Evolutionary conservation across 2,329 filamentous ascomycete species (phyloP), one percentile per base, ranked within the genome.

Genomic region (Pestalotiopsis sp.): DNA sequence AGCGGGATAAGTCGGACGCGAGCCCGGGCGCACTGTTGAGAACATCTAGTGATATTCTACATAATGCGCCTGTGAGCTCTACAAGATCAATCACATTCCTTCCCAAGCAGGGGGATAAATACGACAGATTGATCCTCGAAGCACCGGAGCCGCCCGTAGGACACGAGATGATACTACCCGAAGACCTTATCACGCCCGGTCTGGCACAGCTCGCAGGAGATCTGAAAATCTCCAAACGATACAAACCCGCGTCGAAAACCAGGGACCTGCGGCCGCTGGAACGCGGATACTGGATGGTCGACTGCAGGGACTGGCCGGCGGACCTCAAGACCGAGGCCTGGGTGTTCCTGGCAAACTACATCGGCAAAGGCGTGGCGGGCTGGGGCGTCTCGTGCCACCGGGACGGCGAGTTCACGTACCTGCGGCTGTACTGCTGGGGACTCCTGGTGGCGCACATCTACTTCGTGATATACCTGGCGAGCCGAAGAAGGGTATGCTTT

Each of bases 381-480:
- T 94, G 92, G 91, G 90, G 90, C 3, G 84, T 92, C 1, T 89
- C 87, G 82, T 90, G 88, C 71, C 79, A 76, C 14, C 81, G 88
- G 31, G 82, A 84, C 62, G 73, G 74, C 27, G 76, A 73, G 3
- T 85, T 82, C 72, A 79, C 76, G 12, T 81, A 83, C 68, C 78
- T 97, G 1, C 86, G 89, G 41, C 78, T 95, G 1, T 96, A 92
- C 76, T 93, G 93, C 75, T 97, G 93, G 91, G 94, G 92, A 0
- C 87, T 91, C 70, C 82, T 93, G 0, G 88, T 89, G 0, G 86
- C 89, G 66, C 91, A 97, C 74, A 85, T 93, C 41, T 97, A 94
- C 77, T 80, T 96, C 3, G 78, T 95, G 52, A 79, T 97, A 0
- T 95, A 92, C 76, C 80, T 94, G 14, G 92, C 90, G 0, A 95